Base-by-base conservation (phyloP, 495 filamentous ascomycete genomes). In the Hyaloscypha bicolor region DNA sequence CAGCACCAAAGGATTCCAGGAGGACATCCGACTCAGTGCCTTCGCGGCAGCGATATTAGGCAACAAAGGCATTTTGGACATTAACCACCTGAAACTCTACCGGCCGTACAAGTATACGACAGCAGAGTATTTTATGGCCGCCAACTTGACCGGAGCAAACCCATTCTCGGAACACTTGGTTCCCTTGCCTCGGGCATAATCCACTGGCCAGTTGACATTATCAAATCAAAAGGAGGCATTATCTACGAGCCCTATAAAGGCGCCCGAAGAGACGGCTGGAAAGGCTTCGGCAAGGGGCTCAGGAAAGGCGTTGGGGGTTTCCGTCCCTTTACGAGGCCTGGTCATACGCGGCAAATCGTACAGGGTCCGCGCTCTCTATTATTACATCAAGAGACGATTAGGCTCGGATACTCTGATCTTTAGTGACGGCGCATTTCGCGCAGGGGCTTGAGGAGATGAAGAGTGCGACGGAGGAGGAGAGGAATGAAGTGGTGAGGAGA, bases 221-320 rank as follows among this genome's bases (percentile, higher is more conserved):
- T 84, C 22, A 82, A 82, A 55, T 75, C 77, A 71, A 78, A 63
- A 45, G 62, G 19, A 72, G 93, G 90, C 0, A 72, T 95, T 1
- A 83, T 91, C 9, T 78, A 77, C 0, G 86, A 92, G 30, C 91
- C 93, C 0, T 79, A 85, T 51, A 80, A 82, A 1, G 92, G 88
- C 1, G 87, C 83, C 3, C 81, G 82, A 37, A 74, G 79, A 21
- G 79, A 87, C 2, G 87, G 88, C 0, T 70, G 86, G 0, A 69
- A 82, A 0, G 92, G 92, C 0, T 84, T 86, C 35, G 73, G 85
- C 0, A 84, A 83, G 62, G 93, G 93, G 2, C 71, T 94, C 1
- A 90, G 87, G 0, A 93, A 90, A 79, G 92, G 93, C 2, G 65
- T 92, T 2, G 87, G 90, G 3, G 90, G 81, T 93, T 19, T 80